phyloP scores from a whole-genome alignment of 495 filamentous ascomycete genomes.

The Xylaria nigripes region DNA sequence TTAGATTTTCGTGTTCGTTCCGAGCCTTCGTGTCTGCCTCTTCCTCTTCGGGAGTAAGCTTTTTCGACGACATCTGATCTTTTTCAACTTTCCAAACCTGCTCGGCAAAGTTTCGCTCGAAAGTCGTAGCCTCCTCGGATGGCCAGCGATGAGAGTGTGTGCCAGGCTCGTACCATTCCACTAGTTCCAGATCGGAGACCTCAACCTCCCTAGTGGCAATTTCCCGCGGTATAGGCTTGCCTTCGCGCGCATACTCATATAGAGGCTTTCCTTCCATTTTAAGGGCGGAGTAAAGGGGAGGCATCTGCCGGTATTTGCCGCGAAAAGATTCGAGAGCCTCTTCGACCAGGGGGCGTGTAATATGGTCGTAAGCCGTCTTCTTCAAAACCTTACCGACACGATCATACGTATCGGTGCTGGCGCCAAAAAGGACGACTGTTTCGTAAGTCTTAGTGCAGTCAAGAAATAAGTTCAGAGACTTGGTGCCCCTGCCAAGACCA shows the following conservation, averaged over 20 bases:
- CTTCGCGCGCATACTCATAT: constrained; percentile 92
- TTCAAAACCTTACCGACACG: constrained; percentile 70
- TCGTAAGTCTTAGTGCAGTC: constrained; percentile 90
- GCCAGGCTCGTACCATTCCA: constrained; percentile 83
- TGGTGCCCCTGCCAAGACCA: constrained; percentile 84
- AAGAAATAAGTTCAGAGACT: constrained; percentile 66
- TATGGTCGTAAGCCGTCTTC: constrained; percentile 61
- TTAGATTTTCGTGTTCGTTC: constrained; percentile 37
- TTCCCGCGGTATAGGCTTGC: constrained; percentile 71
- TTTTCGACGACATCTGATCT: constrained; percentile 32
- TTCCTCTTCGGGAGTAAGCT: constrained; percentile 37
- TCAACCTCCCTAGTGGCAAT: constrained; percentile 74
- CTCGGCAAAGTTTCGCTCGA: constrained; percentile 65
- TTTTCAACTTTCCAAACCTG: constrained; percentile 53
- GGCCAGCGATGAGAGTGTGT: constrained; percentile 69
- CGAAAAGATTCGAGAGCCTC: constrained; percentile 66
- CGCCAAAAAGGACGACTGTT: constrained; percentile 79
- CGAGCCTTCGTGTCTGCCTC: constrained; percentile 39
- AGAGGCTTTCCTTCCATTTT: constrained; percentile 83
- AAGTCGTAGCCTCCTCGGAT: constrained; percentile 58
- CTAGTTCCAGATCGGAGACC: constrained; percentile 63
- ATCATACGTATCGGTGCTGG: constrained; percentile 90
- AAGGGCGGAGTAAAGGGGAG: constrained; percentile 86
- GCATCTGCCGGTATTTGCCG: constrained; percentile 83
- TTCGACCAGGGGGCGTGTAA: constrained; percentile 72